Base-by-base conservation (phyloP, 768 basidiomycete genomes). In the Boletus edulis region DNA sequence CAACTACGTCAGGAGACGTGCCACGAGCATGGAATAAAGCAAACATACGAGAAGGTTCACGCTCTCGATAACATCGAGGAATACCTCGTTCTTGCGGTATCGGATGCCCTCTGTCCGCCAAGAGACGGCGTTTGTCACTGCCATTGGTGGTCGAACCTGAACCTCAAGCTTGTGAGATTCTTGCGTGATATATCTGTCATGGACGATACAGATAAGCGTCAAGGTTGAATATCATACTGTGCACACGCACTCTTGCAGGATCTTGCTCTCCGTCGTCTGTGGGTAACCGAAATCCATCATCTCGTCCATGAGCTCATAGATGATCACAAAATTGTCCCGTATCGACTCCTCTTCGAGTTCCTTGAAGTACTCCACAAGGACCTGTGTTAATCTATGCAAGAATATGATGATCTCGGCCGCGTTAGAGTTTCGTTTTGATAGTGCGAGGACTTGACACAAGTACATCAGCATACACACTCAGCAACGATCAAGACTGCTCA, bases 251-350 rank as follows among this genome's bases (percentile, higher is more conserved):
- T 98, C 96, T 74, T 98, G 96, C 49, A 98, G 74, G 63, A 98
- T 99, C 80, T 99, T 98, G 81, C 91, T 94, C 76, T 99, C 97
- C 15, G 97, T 98, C 40, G 96, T 99, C 72, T 98, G 97, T 0
- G 97, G 96, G 69, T 89, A 98, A 9, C 97, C 97, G 73, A 97
- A 99, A 76, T 99, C 97, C 94, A 98, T 98, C 93, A 98, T 98
- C 78, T 99, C 97, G 66, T 98, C 96, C 78, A 99, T 82, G 51
- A 98, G 83, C 70, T 98, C 96, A 72, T 97, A 99, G 48, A 99
- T 97, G 68, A 99, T 97, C 39, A 99, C 97, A 68, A 99, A 99
- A 68, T 99, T 99, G 73, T 99, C 97, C 9, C 97, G 81, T 68
- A 99, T 98, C 46, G 93, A 95, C 77, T 99, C 97, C 67, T 98